These are phyloP conservation scores for Tuber magnatum DNA, from an alignment of 495 filamentous ascomycete genomes.

Conservation along the genomic window DNA sequence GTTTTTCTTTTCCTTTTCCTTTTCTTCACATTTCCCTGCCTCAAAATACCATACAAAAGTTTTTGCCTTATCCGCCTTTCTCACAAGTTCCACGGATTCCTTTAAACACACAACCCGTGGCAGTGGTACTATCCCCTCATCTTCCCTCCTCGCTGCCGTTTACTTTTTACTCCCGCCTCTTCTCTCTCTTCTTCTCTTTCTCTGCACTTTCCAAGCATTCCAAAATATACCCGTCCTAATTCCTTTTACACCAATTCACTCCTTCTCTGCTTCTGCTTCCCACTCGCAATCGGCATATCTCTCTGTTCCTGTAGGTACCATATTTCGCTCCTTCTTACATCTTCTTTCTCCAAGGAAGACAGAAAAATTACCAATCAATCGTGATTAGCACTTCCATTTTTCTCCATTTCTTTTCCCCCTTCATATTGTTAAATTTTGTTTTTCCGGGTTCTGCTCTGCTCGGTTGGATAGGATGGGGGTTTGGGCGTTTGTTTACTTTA, in stretches of 20 bases:
- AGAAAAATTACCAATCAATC: neutral
- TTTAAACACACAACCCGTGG: neutral
- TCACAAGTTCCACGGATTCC: neutral
- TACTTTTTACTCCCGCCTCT: neutral
- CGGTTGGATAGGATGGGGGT: conserved; percentile 1
- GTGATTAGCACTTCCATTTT: neutral
- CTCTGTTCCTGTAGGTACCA: neutral
- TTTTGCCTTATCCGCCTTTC: neutral
- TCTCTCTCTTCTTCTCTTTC: neutral
- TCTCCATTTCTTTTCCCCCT: neutral
- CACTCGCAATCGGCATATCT: neutral
- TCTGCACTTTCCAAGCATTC: neutral
- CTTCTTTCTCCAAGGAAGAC: neutral
- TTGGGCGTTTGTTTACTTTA: conserved; percentile 6
- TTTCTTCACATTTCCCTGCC: neutral
- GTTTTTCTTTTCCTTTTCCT: neutral
- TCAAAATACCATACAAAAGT: neutral
- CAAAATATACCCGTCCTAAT: neutral
- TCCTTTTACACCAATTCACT: neutral
- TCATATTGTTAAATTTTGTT: neutral
- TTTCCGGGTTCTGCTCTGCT: neutral
- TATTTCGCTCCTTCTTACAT: neutral
- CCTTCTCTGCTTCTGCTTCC: neutral
- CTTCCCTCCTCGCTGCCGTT: neutral
- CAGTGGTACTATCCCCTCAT: neutral